These are phyloP conservation scores for Sclerotinia glacialis DNA, from an alignment of 2,329 filamentous ascomycete genomes.

Conservation along the genomic window DNA sequence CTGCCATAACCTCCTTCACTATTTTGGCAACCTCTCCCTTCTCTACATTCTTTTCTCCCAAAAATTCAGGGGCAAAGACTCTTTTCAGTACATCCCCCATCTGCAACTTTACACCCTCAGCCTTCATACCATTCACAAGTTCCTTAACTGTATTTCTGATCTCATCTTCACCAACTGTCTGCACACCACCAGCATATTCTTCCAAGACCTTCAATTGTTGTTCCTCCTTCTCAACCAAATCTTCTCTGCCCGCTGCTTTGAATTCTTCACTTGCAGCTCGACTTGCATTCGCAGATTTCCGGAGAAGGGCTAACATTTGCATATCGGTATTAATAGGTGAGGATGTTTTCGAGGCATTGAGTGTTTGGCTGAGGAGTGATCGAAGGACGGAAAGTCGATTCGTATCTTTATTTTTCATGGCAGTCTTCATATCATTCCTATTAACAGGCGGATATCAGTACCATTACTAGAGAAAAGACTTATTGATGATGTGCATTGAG, in stretches of 20 bases:
- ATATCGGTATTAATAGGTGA: slow-evolving; percentile 68
- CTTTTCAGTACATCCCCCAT: slow-evolving; percentile 64
- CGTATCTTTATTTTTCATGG: slow-evolving; percentile 63
- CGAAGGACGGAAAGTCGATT: slow-evolving; percentile 67
- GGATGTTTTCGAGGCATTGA: slow-evolving; percentile 72
- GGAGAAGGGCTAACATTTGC: slow-evolving; percentile 65
- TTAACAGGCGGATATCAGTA: neutral
- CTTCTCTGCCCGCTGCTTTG: slow-evolving; percentile 58
- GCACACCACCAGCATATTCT: slow-evolving; percentile 59
- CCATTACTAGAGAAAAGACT: neutral
- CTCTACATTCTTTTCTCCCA: slow-evolving; percentile 65
- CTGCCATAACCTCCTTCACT: slow-evolving; percentile 52
- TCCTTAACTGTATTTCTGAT: slow-evolving; percentile 53
- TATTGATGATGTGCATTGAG: neutral
- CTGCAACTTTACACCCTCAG: slow-evolving; percentile 46
- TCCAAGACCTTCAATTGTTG: slow-evolving; percentile 62
- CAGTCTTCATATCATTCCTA: slow-evolving; percentile 57
- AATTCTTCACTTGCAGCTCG: slow-evolving; percentile 63
- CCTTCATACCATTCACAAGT: slow-evolving; percentile 51
- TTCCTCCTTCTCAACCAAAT: slow-evolving; percentile 69
- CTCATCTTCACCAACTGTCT: slow-evolving; percentile 57
- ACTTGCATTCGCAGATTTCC: slow-evolving; percentile 58
- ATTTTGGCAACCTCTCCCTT: slow-evolving; percentile 58
- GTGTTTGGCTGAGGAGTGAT: slow-evolving; percentile 63
- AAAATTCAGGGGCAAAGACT: slow-evolving; percentile 50